A percentile compares a stretch with the other conserved stretches of the same genome.
These are phyloP conservation scores for Plasmodium relictum DNA, from an alignment of 169 alveolate genomes.

Conservation along the genomic window DNA sequence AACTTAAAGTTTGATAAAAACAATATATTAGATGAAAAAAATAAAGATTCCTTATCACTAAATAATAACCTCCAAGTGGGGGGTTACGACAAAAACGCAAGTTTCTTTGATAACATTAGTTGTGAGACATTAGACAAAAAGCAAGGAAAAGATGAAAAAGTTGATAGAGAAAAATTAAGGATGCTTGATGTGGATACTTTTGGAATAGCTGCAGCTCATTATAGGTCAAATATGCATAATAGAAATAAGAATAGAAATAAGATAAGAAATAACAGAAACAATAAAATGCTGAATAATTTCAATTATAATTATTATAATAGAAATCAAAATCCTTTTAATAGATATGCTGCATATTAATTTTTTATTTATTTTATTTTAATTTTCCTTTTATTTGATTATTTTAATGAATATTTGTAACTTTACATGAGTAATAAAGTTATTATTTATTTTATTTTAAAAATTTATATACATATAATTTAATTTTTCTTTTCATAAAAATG, in stretches of 20 bases:
- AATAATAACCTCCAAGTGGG: constrained; percentile 56
- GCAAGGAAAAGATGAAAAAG: constrained; percentile 77
- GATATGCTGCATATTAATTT: constrained; percentile 64
- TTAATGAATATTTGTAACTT: constrained; percentile 30
- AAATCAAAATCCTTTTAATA: constrained; percentile 69
- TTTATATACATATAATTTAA: no score
- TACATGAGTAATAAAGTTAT: constrained; percentile 33
- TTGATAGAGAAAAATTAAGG: constrained; percentile 84
- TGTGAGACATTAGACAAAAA: constrained; percentile 66
- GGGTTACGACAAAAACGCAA: constrained; percentile 84
- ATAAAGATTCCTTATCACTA: constrained; percentile 14
- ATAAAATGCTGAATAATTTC: constrained; percentile 42
- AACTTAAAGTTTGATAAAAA: constrained; percentile 61
- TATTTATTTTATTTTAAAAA: constrained; percentile 38
- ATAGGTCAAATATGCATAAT: constrained; percentile 71
- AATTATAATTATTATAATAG: constrained; percentile 66
- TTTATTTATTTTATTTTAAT: background rate
- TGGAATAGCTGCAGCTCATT: constrained; percentile 83
- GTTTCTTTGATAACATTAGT: constrained; percentile 87
- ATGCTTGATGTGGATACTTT: constrained; percentile 87
- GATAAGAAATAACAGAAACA: constrained; percentile 36
- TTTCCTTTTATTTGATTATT: constrained; percentile 25
- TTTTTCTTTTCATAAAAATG: background rate
- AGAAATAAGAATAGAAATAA: constrained; percentile 76
- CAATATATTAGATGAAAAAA: constrained; percentile 65